Conservation (phyloP, 768 basidiomycete species). For the Russula emetica region DNA sequence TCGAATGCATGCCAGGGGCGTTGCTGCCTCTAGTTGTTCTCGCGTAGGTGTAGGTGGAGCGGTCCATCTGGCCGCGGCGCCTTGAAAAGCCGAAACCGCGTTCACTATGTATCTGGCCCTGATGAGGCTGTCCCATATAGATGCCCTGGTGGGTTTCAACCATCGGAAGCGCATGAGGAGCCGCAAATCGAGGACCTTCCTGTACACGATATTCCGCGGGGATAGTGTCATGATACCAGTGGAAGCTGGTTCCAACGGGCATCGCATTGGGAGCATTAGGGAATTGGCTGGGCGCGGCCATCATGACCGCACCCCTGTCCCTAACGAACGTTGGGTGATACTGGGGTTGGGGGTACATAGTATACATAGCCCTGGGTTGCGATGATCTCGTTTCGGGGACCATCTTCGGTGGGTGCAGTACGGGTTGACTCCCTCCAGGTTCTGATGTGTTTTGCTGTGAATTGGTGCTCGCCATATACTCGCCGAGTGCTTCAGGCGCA, state of each 20-base stretch:
- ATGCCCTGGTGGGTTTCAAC: not conserved
- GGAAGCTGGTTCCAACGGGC: slow-evolving; percentile 13
- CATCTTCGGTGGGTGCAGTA: slow-evolving; percentile 17
- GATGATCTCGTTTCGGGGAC: slow-evolving; percentile 6
- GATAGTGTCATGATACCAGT: slow-evolving; percentile 18
- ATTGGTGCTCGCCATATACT: slow-evolving; percentile 50
- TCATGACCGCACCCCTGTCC: slow-evolving; percentile 8
- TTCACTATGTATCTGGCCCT: slow-evolving; percentile 7
- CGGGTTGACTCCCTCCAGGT: slow-evolving; percentile 18
- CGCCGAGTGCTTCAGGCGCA: slow-evolving; percentile 58
- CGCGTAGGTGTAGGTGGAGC: slow-evolving; percentile 1
- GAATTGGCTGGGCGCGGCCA: slow-evolving; percentile 9
- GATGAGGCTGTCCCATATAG: slow-evolving; percentile 6
- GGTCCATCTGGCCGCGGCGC: slow-evolving; percentile 18
- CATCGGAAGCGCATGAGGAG: not conserved
- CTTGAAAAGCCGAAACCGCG: slow-evolving; percentile 15
- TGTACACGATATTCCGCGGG: slow-evolving; percentile 7
- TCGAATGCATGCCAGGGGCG: not conserved
- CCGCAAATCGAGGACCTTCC: not conserved
- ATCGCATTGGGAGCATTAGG: not conserved
- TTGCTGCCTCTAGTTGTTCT: slow-evolving; percentile 9
- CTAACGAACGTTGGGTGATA: slow-evolving; percentile 15
- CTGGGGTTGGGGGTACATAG: slow-evolving; percentile 15
- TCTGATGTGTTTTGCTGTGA: slow-evolving; percentile 35
- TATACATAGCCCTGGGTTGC: slow-evolving; percentile 10